Evolutionary conservation across 2,329 filamentous ascomycete genomes (phyloP).

Genomic region (Diaporthe ampelina): DNA sequence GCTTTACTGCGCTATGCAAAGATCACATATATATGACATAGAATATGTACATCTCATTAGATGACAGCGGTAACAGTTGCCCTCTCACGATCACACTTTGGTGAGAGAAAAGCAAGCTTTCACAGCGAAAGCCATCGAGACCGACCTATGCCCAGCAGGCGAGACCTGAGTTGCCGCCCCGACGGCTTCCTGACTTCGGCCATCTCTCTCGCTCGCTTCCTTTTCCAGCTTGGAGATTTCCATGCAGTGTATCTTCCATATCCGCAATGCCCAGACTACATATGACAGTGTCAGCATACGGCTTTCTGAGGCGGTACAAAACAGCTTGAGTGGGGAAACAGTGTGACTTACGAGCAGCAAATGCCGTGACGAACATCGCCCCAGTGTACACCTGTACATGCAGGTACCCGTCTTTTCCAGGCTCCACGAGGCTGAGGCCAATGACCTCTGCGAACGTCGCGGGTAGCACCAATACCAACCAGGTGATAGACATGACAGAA

Average conservation of each 20-base stretch:
- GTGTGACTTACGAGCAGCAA: constrained; percentile 56
- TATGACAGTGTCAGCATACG: not conserved
- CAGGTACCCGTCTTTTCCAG: constrained; percentile 61
- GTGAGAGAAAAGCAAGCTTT: constrained; percentile 40
- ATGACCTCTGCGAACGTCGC: constrained; percentile 78
- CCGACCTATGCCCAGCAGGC: not conserved
- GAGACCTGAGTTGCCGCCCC: not conserved
- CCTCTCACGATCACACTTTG: constrained; percentile 31
- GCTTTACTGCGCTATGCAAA: constrained; percentile 17
- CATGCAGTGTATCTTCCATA: constrained; percentile 59
- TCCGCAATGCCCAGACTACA: constrained; percentile 57
- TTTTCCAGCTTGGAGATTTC: constrained; percentile 49
- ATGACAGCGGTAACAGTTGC: not conserved
- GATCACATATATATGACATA: not conserved
- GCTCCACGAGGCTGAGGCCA: constrained; percentile 66
- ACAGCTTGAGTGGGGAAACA: not conserved
- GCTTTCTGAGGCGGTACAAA: not conserved
- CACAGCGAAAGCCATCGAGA: constrained; percentile 35
- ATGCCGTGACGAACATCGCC: constrained; percentile 70
- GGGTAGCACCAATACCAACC: constrained; percentile 79
- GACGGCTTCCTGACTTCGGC: constrained; percentile 47
- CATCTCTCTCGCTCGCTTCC: constrained; percentile 48
- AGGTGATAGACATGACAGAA: constrained; percentile 76
- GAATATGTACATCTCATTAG: constrained; percentile 10
- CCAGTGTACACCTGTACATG: constrained; percentile 71